phyloP scores from a whole-genome alignment of 768 basidiomycete species.

The Tylopilus plumbeoviolaceoides region DNA sequence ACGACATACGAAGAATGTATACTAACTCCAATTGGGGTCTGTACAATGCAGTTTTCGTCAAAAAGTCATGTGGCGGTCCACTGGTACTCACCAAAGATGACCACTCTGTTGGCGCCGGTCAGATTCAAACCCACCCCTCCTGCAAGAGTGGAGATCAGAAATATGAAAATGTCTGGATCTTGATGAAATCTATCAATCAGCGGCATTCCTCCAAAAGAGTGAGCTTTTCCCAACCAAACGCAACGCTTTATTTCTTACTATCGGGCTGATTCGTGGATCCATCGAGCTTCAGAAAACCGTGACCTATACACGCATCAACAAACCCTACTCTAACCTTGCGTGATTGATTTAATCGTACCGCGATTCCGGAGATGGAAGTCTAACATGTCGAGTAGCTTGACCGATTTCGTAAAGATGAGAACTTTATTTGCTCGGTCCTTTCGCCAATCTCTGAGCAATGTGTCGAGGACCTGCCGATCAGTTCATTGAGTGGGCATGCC shows the following conservation, averaged over 20 bases:
- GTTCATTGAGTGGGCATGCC: neutral
- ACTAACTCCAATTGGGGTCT: constrained; percentile 96
- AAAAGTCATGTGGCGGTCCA: neutral
- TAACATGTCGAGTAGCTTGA: constrained; percentile 85
- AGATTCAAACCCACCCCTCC: constrained; percentile 91
- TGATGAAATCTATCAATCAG: constrained; percentile 81
- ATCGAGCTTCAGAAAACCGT: constrained; percentile 71
- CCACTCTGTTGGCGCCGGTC: constrained; percentile 91
- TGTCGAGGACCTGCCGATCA: constrained; percentile 57
- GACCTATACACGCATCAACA: constrained; percentile 31
- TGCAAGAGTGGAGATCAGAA: constrained; percentile 87
- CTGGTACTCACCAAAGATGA: constrained; percentile 67
- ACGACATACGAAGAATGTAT: constrained; percentile 20
- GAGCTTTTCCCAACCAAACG: neutral
- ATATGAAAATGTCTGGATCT: constrained; percentile 69
- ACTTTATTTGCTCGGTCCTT: constrained; percentile 76
- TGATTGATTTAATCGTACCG: constrained; percentile 33
- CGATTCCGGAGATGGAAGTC: constrained; percentile 63
- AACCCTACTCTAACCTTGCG: neutral
- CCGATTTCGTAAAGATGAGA: constrained; percentile 89
- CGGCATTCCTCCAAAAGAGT: constrained; percentile 59
- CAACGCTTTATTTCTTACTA: constrained; percentile 43
- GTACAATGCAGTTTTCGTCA: constrained; percentile 1
- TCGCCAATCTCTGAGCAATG: constrained; percentile 62
- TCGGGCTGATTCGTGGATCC: constrained; percentile 67